Conservation (phyloP, 2,329 filamentous ascomycete genomes). For the Phialophora macrospora region DNA sequence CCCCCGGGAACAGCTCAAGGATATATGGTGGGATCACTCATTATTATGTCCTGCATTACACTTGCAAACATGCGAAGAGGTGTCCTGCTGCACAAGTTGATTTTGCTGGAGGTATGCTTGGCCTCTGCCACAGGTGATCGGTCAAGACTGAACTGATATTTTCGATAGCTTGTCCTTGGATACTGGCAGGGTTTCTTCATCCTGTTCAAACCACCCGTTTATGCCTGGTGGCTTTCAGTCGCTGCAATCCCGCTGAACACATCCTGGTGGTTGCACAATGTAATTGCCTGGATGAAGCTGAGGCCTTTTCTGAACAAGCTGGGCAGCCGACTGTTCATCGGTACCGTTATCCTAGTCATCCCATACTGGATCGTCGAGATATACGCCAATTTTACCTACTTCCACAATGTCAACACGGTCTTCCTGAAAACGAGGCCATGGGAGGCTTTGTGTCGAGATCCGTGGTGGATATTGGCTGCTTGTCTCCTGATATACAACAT, state of each 20-base stretch:
- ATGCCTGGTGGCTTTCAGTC: slow-evolving; percentile 64
- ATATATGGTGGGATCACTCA: slow-evolving; percentile 50
- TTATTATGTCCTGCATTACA: slow-evolving; percentile 52
- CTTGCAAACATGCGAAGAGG: slow-evolving; percentile 52
- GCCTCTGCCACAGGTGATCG: background rate
- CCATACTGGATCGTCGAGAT: slow-evolving; percentile 66
- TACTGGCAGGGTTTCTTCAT: slow-evolving; percentile 61
- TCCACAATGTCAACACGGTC: slow-evolving; percentile 54
- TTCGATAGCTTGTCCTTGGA: slow-evolving; percentile 54
- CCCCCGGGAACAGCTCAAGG: slow-evolving; percentile 41
- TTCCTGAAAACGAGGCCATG: slow-evolving; percentile 59
- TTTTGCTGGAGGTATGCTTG: slow-evolving; percentile 49
- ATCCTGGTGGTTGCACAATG: slow-evolving; percentile 64
- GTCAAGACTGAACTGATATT: background rate
- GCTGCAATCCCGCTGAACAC: slow-evolving; percentile 61
- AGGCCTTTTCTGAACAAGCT: slow-evolving; percentile 58
- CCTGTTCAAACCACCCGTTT: slow-evolving; percentile 57
- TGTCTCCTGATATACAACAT: slow-evolving; percentile 63
- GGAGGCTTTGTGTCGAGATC: slow-evolving; percentile 63
- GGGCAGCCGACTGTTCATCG: slow-evolving; percentile 58
- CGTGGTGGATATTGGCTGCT: slow-evolving; percentile 66
- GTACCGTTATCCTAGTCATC: slow-evolving; percentile 60
- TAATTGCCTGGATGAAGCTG: slow-evolving; percentile 66
- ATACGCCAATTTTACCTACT: slow-evolving; percentile 65
- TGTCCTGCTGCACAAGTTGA: slow-evolving; percentile 51